Evolutionary conservation across 495 filamentous ascomycete species (phyloP).

Genomic region (Aspergillus hancockii): DNA sequence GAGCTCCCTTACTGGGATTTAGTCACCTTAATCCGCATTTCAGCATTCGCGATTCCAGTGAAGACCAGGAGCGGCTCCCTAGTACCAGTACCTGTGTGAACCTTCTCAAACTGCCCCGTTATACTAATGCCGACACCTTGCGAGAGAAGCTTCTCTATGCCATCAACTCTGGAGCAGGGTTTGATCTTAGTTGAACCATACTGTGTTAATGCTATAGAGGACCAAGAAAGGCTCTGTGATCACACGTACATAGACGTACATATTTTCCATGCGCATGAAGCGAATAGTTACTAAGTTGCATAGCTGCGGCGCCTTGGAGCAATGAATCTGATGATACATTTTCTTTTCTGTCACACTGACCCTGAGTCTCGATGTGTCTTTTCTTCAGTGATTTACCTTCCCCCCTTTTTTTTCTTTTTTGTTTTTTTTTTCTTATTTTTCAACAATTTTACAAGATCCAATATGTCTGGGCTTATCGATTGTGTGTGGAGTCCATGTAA

Average conservation of each 20-base stretch:
- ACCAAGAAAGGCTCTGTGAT: not conserved
- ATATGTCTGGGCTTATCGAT: no score
- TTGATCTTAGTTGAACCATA: constrained; percentile 74
- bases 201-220: not conserved
- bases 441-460: not conserved
- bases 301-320: constrained; percentile 33
- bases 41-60: constrained; percentile 84
- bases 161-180: constrained; percentile 87
- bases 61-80: constrained; percentile 77
- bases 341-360: not conserved
- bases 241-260: constrained; percentile 2
- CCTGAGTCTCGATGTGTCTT: no score
- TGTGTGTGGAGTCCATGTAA: no score
- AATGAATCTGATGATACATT: not conserved
- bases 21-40: constrained; percentile 82
- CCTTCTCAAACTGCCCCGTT: constrained; percentile 87
- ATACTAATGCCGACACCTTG: constrained; percentile 60
- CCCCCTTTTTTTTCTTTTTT: not conserved
- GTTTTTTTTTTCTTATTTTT: not conserved
- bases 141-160: constrained; percentile 86
- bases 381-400: no score
- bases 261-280: not conserved
- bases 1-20: constrained; percentile 92
- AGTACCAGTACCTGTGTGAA: constrained; percentile 98
- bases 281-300: constrained; percentile 23